phyloP scores from a whole-genome alignment of 768 basidiomycete genomes.

The Mycena olivaceomarginata region DNA sequence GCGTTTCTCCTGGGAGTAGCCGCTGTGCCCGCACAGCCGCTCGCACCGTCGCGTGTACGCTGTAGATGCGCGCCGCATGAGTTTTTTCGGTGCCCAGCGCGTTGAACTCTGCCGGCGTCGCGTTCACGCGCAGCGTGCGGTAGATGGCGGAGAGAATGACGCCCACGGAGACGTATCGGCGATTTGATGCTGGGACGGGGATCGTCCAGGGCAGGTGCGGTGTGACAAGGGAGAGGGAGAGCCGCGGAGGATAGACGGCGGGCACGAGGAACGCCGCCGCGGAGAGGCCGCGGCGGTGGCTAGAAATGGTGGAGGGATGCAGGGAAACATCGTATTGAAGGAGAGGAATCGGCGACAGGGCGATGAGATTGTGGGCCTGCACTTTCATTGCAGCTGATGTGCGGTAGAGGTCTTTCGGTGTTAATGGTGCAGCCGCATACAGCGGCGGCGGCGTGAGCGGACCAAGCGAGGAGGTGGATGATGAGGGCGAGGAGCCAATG shows the following conservation, averaged over 20 bases:
- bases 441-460: constrained; percentile 29
- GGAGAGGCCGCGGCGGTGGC: constrained; percentile 24
- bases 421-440: constrained; percentile 33
- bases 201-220: constrained; percentile 29
- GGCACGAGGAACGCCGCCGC: constrained; percentile 29
- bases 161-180: constrained; percentile 26
- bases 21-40: constrained; percentile 23
- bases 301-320: constrained; percentile 30
- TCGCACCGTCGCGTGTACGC: constrained; percentile 26
- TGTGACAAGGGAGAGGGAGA: constrained; percentile 27
- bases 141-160: constrained; percentile 28
- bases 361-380: constrained; percentile 34
- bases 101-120: constrained; percentile 33
- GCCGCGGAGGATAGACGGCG: constrained; percentile 30
- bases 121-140: constrained; percentile 33
- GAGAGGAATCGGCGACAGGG: constrained; percentile 29
- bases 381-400: constrained; percentile 25
- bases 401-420: constrained; percentile 24
- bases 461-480: constrained; percentile 31
- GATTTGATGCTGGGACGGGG: constrained; percentile 30
- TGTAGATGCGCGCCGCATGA: constrained; percentile 29
- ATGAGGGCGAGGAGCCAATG: constrained; percentile 32
- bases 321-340: constrained; percentile 32
- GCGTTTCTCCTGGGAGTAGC: constrained; percentile 28
- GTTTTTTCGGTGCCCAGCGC: constrained; percentile 32